Conservation (phyloP, 345 rosid species). For the Reutealis trisperma region DNA sequence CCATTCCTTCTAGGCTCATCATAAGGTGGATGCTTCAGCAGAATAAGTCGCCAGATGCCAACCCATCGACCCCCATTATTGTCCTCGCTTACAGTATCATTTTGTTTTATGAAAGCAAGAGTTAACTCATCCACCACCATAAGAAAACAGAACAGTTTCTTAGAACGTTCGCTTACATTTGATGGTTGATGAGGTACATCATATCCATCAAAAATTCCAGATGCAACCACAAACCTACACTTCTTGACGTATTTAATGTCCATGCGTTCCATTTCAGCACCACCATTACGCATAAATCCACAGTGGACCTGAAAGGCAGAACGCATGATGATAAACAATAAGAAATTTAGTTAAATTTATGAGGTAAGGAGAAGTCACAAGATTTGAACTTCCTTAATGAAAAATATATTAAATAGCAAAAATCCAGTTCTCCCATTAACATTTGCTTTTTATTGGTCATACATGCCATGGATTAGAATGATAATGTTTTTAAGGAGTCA, state of each 20-base stretch:
- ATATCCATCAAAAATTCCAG: conserved; percentile 93
- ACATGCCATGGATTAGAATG: background rate
- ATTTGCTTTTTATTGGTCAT: background rate
- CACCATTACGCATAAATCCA: conserved; percentile 81
- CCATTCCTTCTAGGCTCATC: conserved; percentile 98
- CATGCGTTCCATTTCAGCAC: conserved; percentile 75
- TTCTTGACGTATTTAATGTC: conserved; percentile 70
- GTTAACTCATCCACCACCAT: conserved; percentile 90
- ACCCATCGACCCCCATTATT: conserved; percentile 76
- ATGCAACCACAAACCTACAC: conserved; percentile 86
- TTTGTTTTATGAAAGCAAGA: conserved; percentile 58
- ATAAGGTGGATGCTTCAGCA: conserved; percentile 78
- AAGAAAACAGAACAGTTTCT: conserved; percentile 83
- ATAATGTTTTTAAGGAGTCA: background rate
- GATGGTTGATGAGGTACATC: conserved; percentile 91
- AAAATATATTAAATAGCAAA: background rate
- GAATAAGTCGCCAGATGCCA: conserved; percentile 91
- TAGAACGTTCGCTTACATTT: conserved; percentile 70
- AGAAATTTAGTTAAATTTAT: conserved; percentile 7
- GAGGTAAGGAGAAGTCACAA: background rate
- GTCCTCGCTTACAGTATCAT: conserved; percentile 68
- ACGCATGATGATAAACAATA: background rate
- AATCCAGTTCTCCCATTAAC: background rate
- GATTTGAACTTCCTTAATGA: background rate
- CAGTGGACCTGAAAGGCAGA: conserved; percentile 67